Evolutionary conservation across 768 basidiomycete species (phyloP), one percentile per base, ranked within the genome.

Genomic region (Porphyrellus cyaneotinctus): DNA sequence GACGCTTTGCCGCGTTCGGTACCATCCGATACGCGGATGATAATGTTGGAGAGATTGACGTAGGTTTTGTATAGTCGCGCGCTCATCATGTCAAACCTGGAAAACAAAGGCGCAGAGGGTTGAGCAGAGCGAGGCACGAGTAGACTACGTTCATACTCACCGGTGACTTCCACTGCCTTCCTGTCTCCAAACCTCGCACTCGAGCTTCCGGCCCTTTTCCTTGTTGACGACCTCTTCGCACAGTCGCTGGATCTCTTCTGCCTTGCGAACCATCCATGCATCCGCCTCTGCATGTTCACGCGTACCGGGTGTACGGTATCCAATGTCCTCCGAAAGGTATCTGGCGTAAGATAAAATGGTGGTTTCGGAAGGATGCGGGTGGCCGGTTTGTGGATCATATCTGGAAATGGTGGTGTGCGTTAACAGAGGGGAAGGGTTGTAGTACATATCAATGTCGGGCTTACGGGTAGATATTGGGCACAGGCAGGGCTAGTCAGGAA

Each of bases 151-250:
- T 24, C 20, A 53, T 36, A 73, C 85, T 61, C 59, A 93, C 91
- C 89, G 75, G 73, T 95, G 93, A 58, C 80, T 85, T 5, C 94
- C 93, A 56, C 84, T 90, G 2, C 94, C 93, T 59, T 86, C 78
- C 69, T 97, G 95, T 51, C 86, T 75, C 88, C 91, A 95, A 0
- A 95, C 83, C 63, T 97, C 92, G 61, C 95, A 94, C 64, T 95
- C 77, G n/a, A 95, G 72, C 41, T 84, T 84, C 43, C 84, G 72
- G 5, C 60, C 71, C 0, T 55, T 62, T 53, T 54, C 75, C 70
- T 64, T 67, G 30, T 65, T 64, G 8, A 79, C 76, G 26, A 81
- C 68, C 43, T 70, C 69, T 41, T 87, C 82, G 64, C 93, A 95
- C 47, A 83, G 69, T 30, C 69, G 67, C 61, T 83, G 74, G 33